phyloP scores from a whole-genome alignment of 1,284 basidiomycete species.

The Irpex sp. region DNA sequence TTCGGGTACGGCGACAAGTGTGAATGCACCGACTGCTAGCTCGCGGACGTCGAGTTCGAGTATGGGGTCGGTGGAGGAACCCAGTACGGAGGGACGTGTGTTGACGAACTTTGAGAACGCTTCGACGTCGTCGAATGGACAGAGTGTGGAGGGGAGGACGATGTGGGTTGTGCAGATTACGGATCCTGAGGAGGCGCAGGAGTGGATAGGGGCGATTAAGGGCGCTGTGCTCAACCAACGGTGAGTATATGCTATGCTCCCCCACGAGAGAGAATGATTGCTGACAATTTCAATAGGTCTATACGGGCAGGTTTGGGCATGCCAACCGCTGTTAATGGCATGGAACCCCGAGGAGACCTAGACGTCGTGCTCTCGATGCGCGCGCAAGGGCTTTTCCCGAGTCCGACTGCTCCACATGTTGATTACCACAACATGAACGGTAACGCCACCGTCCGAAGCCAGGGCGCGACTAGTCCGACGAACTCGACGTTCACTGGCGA shows the following conservation, averaged over 20 bases:
- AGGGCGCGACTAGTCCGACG: constrained; percentile 12
- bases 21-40: not conserved
- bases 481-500: constrained; percentile 12
- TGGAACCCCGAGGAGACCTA: constrained; percentile 71
- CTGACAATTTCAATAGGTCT: constrained; percentile 38
- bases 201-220: constrained; percentile 74
- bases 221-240: constrained; percentile 65
- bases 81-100: not conserved
- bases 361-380: constrained; percentile 81
- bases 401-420: constrained; percentile 2
- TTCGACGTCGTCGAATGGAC: not conserved
- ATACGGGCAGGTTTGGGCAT: constrained; percentile 61
- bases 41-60: constrained; percentile 10
- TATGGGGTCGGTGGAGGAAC: constrained; percentile 5
- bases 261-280: too few species aligned
- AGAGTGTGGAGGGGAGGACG: constrained; percentile 35
- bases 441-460: not conserved
- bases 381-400: constrained; percentile 41
- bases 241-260: constrained; percentile 33
- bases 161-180: constrained; percentile 70
- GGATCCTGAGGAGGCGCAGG: constrained; percentile 57
- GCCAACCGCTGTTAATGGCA: constrained; percentile 34
- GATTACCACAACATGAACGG: not conserved
- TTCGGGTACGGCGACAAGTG: too few species aligned
- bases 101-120: not conserved